These are phyloP conservation scores for Tulasnella sp. DNA, from an alignment of 768 basidiomycete species.

Conservation along the genomic window DNA sequence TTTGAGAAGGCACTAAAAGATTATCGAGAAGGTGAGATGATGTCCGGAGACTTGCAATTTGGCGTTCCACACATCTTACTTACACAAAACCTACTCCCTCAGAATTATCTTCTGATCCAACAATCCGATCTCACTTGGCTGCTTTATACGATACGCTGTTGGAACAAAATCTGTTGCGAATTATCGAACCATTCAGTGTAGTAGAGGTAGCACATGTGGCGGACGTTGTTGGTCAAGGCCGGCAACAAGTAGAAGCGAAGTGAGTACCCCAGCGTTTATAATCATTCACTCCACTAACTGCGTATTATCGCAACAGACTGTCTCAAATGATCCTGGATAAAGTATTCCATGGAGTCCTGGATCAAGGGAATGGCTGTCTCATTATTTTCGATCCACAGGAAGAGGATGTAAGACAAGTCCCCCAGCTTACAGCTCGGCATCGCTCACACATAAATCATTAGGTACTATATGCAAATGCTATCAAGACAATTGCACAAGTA, in stretches of 20 bases:
- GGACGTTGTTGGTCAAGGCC: slow-evolving; percentile 68
- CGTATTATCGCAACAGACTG: slow-evolving; percentile 36
- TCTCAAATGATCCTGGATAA: slow-evolving; percentile 99
- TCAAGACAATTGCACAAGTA: slow-evolving; percentile 80
- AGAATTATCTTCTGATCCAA: slow-evolving; percentile 93
- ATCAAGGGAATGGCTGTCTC: slow-evolving; percentile 85
- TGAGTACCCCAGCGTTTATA: slow-evolving; percentile 28
- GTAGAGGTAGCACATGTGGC: slow-evolving; percentile 89
- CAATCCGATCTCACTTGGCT: slow-evolving; percentile 88
- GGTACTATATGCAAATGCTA: slow-evolving; percentile 80
- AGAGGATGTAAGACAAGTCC: slow-evolving; percentile 63
- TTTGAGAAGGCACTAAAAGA: slow-evolving; percentile 81
- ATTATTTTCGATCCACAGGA: slow-evolving; percentile 82
- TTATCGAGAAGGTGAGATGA: slow-evolving; percentile 56
- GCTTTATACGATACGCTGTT: slow-evolving; percentile 91
- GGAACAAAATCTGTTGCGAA: slow-evolving; percentile 87
- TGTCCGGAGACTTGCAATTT: no score
- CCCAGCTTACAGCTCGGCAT: not conserved
- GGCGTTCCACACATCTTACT: no score
- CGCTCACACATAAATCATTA: not conserved
- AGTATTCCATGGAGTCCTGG: slow-evolving; percentile 86
- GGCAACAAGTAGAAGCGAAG: slow-evolving; percentile 86
- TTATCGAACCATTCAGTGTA: slow-evolving; percentile 89
- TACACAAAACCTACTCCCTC: no score
- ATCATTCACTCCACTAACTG: not conserved